Evolutionary conservation across 495 filamentous ascomycete species (phyloP), one percentile per base, ranked within the genome.

Genomic region (Copromyces sp.): DNA sequence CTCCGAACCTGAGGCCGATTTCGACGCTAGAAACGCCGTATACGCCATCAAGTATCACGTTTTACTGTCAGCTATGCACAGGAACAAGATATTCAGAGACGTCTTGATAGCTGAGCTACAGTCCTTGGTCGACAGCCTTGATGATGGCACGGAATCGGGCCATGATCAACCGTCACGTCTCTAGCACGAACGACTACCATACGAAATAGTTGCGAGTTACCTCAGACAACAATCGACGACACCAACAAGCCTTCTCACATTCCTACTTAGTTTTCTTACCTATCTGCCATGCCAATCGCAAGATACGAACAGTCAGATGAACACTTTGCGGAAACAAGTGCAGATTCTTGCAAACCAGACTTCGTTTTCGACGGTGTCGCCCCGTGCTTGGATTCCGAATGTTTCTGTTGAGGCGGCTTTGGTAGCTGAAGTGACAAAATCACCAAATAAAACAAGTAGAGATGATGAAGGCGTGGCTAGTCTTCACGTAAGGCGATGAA

Each of bases 1-100:
- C 37, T 76, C 76, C 4, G 78, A 82, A 73, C 78, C 78, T 11
- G 73, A 77, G 65, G 76, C 77, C 17, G 80, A 81, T 29, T 78
- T 72, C 29, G 79, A 81, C 71, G 76, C 68, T 65, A 71, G 80
- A 14, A 80, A 80, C 68, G 70, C 68, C 6, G 70, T 81, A 17
- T 81, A 81, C 71, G 74, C 75, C 74, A 35, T 77, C 44, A 71
- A 74, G 17, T 69, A 73, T 44, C 76, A 77, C 69, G 72, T 74
- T 1, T 6, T 76, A 44, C 61, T 76, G 59, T 74, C 75, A 17
- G 16, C 41, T 0, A 44, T 44, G 16, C 4, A 44, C 5, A 16
- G 41, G 41, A 44, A 44, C 41, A 44, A 44, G 41, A 17, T 44
- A 44, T 44, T 44, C 16, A 7, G 41, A 44, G 41, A 44, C 16